These are phyloP conservation scores for Tricholoma hemisulphureum DNA, from an alignment of 768 basidiomycete species.

Conservation along the genomic window DNA sequence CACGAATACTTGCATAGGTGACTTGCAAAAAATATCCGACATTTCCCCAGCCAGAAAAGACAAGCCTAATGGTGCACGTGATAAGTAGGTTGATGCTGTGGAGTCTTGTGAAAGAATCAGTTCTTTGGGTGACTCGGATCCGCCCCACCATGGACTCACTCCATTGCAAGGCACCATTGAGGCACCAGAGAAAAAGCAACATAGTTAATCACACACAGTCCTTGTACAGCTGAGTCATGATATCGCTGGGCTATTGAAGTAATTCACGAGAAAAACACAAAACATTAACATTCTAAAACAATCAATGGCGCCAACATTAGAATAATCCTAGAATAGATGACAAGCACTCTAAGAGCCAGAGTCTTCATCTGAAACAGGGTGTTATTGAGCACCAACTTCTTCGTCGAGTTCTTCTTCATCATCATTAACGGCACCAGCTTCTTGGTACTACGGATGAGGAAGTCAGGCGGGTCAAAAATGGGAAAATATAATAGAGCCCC, in stretches of 20 bases:
- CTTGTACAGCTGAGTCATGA: too few species aligned
- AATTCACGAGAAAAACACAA: background rate
- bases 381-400: slow-evolving; percentile 21
- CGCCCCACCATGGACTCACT: too few species aligned
- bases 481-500: slow-evolving; percentile 9
- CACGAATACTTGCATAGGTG: too few species aligned
- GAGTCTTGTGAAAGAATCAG: too few species aligned
- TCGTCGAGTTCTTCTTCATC: slow-evolving; percentile 38
- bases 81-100: too few species aligned
- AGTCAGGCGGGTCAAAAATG: background rate
- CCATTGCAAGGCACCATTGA: too few species aligned
- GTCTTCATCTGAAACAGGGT: slow-evolving; percentile 3
- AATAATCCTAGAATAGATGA: slow-evolving; percentile 9
- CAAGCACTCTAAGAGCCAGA: background rate
- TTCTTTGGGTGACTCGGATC: too few species aligned
- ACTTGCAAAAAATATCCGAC: too few species aligned
- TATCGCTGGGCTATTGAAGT: too few species aligned
- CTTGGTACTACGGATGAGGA: slow-evolving; percentile 50
- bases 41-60: background rate
- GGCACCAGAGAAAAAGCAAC: too few species aligned
- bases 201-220: too few species aligned
- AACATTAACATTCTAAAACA: background rate
- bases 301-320: slow-evolving; percentile 4
- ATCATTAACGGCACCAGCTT: slow-evolving; percentile 48
- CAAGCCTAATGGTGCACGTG: too few species aligned